Evolutionary conservation across 2,329 filamentous ascomycete species (phyloP).

Genomic region (Penicillium verrucosum): DNA sequence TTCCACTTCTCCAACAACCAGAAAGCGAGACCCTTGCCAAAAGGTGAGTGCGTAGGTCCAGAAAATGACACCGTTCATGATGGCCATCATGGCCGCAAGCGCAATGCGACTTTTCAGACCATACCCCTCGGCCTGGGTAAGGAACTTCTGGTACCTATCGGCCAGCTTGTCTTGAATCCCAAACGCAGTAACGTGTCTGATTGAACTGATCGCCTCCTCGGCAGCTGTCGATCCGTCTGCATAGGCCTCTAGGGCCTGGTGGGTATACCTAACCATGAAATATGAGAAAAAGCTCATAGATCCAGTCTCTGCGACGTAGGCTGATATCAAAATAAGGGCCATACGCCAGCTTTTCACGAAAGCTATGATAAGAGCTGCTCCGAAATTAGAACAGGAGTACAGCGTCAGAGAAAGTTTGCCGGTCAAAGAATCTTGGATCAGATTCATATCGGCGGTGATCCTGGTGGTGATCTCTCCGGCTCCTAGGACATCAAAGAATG

Average conservation of each 20-base stretch:
- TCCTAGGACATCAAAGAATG: conserved; percentile 78
- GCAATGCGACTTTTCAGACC: neutral
- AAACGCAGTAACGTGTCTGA: neutral
- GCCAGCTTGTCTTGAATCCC: neutral
- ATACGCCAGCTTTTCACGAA: neutral
- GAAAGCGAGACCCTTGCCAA: neutral
- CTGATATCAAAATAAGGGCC: neutral
- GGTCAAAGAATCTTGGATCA: neutral
- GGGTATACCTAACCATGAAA: neutral
- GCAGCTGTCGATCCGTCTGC: neutral
- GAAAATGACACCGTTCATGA: neutral
- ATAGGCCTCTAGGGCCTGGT: neutral
- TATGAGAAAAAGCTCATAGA: neutral
- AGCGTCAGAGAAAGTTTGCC: neutral
- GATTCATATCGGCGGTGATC: conserved; percentile 71
- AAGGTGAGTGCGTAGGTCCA: neutral
- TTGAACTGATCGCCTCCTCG: neutral
- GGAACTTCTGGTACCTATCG: neutral
- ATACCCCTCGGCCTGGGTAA: neutral
- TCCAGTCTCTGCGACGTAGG: neutral
- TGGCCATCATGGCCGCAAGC: neutral
- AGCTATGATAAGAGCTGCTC: neutral
- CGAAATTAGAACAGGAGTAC: neutral
- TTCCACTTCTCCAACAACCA: neutral
- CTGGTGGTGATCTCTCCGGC: conserved; percentile 81